These are phyloP conservation scores for Mycena pura DNA, from an alignment of 768 basidiomycete genomes.

Conservation along the genomic window DNA sequence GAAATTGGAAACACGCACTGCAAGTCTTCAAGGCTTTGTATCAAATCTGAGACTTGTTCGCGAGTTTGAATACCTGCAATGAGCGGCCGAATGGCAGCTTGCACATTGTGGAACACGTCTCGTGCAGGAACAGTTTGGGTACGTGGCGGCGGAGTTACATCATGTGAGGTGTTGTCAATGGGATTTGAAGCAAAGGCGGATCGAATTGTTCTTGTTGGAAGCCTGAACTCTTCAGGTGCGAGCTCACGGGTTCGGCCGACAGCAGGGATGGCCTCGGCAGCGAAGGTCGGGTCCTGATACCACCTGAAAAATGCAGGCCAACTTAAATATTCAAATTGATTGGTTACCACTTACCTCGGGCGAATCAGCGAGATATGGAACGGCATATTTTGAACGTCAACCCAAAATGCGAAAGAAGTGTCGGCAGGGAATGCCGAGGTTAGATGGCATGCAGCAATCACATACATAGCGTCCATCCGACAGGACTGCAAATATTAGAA, in stretches of 20 bases:
- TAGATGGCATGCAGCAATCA: too few relatives aligned
- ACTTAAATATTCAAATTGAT: too few relatives aligned
- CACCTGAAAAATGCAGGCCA: too few relatives aligned
- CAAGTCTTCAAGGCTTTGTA: not conserved
- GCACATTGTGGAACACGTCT: conserved; percentile 4
- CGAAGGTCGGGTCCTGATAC: not conserved
- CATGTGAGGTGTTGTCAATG: not conserved
- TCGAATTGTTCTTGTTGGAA: not conserved
- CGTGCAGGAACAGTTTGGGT: not conserved
- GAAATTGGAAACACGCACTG: not conserved
- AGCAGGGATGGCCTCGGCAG: not conserved
- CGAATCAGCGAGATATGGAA: too few relatives aligned
- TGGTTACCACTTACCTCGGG: too few relatives aligned
- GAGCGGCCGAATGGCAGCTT: not conserved
- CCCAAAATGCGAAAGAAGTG: too few relatives aligned
- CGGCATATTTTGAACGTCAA: too few relatives aligned
- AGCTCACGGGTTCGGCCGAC: not conserved
- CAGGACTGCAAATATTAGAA: too few relatives aligned
- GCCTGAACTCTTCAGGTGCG: not conserved
- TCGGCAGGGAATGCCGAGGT: too few relatives aligned
- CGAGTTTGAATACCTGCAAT: not conserved
- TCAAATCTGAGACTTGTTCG: not conserved
- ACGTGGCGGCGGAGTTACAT: not conserved
- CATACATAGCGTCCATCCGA: too few relatives aligned
- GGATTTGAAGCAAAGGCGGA: not conserved